A percentile compares a stretch with the other conserved stretches of the same genome.
phyloP scores from a whole-genome alignment of 2,329 filamentous ascomycete genomes.

The Stromatinia cepivora region DNA sequence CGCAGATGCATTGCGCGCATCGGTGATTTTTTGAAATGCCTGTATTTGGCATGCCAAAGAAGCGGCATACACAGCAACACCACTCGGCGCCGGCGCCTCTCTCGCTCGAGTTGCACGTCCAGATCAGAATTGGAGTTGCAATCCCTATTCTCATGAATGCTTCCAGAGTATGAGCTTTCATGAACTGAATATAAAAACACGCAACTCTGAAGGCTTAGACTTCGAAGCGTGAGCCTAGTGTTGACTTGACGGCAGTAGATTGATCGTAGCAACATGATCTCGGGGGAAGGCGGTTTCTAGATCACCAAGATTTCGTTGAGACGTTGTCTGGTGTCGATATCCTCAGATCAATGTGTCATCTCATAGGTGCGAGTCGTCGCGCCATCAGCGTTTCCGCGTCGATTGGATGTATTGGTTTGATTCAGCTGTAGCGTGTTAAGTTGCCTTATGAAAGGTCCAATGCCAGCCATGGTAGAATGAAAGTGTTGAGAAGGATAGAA shows the following conservation, averaged over 20 bases:
- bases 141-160: neutral
- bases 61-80: neutral
- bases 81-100: neutral
- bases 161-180: neutral
- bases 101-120: neutral
- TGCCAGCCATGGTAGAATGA: neutral
- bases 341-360: neutral
- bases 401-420: neutral
- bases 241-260: too few species aligned
- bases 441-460: neutral
- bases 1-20: neutral
- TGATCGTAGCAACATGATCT: neutral
- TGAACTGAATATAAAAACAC: too few species aligned
- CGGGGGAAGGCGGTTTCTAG: too few species aligned
- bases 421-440: neutral
- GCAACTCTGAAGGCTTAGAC: neutral
- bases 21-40: neutral
- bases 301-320: neutral
- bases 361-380: neutral
- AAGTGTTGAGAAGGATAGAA: neutral
- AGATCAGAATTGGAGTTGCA: neutral
- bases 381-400: neutral
- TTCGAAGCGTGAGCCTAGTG: neutral
- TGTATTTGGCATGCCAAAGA: neutral
- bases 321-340: neutral